Evolutionary conservation across 768 basidiomycete genomes (phyloP), one percentile per base, ranked within the genome.

Genomic region (Hygrocybe coccinea): DNA sequence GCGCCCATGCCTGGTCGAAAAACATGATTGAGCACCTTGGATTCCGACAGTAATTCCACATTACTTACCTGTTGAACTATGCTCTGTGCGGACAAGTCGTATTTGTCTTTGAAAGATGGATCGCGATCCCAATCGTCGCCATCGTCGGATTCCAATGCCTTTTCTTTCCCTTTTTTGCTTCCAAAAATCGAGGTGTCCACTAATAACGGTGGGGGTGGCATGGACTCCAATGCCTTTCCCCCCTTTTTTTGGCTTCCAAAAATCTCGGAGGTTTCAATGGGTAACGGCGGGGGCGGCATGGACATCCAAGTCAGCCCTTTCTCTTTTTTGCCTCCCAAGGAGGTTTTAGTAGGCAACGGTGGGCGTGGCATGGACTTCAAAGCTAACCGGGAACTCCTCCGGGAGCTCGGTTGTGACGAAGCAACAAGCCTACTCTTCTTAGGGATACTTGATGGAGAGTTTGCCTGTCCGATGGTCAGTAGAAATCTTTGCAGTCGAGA

Each of bases 61-160:
- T 55, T 17, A 43, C 41, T 22, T 52, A 61, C 64, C 60, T 58
- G 60, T 56, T 65, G 64, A 50, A 63, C 60, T 41, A 63, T 38
- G 55, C 29, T 49, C 44, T 57, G 58, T 9, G 57, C 58, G 29
- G 55, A 55, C 24, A 57, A 34, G 12, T 57, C 56, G 52, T 22
- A 22, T n/a, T 24, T 19, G 35, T 41, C 50, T 56, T 19, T 22
- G 37, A 14, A 44, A 17, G 49, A 41, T 35, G 47, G 29, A 35
- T 48, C 55, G 34, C 15, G 52, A 14, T 50, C 21, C 14, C 15
- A 12, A 48, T 29, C 34, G 33, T 34, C 19, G 24, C 29, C 33
- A 35, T 39, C 21, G 11, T 55, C 19, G 39, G 17, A 24, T 29
- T 50, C 29, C 49, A 15, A 15, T 33, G 33, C 10, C 35, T 35